phyloP scores from a whole-genome alignment of 1,284 basidiomycete genomes.

The Fomitopsis palustris region DNA sequence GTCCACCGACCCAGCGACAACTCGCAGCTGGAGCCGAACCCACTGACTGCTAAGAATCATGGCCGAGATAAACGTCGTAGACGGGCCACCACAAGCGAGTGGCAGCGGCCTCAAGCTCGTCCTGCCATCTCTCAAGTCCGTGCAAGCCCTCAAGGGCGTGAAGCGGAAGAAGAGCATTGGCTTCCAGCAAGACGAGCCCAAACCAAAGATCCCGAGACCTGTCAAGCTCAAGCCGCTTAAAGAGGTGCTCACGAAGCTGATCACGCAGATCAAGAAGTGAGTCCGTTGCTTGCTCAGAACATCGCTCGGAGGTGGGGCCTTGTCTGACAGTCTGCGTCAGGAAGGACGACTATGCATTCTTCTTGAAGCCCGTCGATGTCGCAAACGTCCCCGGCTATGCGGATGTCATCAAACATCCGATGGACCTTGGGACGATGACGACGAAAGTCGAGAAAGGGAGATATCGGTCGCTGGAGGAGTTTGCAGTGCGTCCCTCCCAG shows the following conservation, averaged over 20 bases:
- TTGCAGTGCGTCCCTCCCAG: slow-evolving; percentile 49
- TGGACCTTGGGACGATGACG: slow-evolving; percentile 83
- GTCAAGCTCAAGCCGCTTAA: slow-evolving; percentile 74
- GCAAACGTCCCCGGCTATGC: slow-evolving; percentile 65
- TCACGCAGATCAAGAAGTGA: slow-evolving; percentile 71
- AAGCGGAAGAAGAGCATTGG: slow-evolving; percentile 25
- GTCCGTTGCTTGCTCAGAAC: slow-evolving; percentile 14
- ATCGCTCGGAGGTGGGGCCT: neutral
- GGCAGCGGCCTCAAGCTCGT: slow-evolving; percentile 28
- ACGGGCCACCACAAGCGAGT: slow-evolving; percentile 17
- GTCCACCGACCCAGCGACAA: no score
- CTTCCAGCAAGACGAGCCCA: slow-evolving; percentile 16
- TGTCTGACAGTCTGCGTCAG: slow-evolving; percentile 31
- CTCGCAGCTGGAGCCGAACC: no score
- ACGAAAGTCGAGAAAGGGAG: slow-evolving; percentile 59
- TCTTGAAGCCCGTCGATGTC: slow-evolving; percentile 67
- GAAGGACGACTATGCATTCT: slow-evolving; percentile 86
- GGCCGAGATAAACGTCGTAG: slow-evolving; percentile 13
- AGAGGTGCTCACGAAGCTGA: slow-evolving; percentile 62
- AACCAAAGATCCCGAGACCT: slow-evolving; percentile 41
- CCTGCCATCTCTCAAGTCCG: slow-evolving; percentile 31
- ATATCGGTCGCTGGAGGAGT: slow-evolving; percentile 74
- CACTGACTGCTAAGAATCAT: neutral
- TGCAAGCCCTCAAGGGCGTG: slow-evolving; percentile 32
- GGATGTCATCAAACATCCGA: slow-evolving; percentile 68